Evolutionary conservation across 495 filamentous ascomycete species (phyloP), one percentile per base, ranked within the genome.

Genomic region (Aspergillus conjunctus): DNA sequence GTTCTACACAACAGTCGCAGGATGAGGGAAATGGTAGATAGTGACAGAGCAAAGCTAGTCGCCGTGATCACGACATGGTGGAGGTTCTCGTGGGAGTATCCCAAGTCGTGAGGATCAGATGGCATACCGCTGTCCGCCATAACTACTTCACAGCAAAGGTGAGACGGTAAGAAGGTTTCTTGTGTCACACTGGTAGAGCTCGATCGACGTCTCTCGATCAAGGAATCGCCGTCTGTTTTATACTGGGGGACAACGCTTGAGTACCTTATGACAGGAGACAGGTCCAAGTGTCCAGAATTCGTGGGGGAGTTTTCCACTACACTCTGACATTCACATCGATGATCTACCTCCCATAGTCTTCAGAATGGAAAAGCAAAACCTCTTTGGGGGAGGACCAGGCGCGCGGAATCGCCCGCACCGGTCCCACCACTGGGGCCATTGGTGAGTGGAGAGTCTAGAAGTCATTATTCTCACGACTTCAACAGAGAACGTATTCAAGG

Each of bases 1-100:
- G 22, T 18, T 11, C 62, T 33, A 30, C 58, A 65, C 15, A 60
- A 17, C 7, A 61, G 49, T 10, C 62, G 62, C 30, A 65, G 17
- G 2, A 49, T n/a, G 1, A 65, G 51, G 4, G 62, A 56, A 5
- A 58, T 32, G 15, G 58, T 65, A 33, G 62, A 65, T 3, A 65
- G 20, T 3, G 56, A 34, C 14, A 65, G 51, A 26, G 62, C 62
- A 30, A 65, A 49, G 33, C 46, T 46, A 1, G 58, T 65, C 14
- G 62, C 51, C 1, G 58, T 61, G 44, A 61, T 61, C 15, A 61
- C 58, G 7, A 55, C 58, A 61, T 61, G 51, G 2, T 51, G 58
- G 7, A 61, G 17, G 31, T 55, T 55, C 18, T 61, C 31, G 32
- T 55, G 58, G 3, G 32, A 43, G 51, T 61, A 61, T 0, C 58